Percentiles rank a stretch among this genome's conserved stretches.
Evolutionary conservation across 169 alveolate genomes (phyloP).

Genomic region (Cryptosporidium ubiquitum): DNA sequence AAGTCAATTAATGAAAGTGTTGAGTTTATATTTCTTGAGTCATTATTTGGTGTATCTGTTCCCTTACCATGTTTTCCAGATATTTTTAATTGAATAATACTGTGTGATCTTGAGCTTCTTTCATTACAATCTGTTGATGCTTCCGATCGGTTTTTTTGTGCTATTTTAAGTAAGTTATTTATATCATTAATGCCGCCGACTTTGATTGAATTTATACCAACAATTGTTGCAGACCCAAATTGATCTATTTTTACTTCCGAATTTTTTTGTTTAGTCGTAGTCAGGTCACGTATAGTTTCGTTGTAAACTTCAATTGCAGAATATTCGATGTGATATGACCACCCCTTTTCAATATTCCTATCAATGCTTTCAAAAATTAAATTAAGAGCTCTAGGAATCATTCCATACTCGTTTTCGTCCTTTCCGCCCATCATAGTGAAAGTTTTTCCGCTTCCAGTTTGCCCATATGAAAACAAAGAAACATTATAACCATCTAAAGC

Average conservation of each 20-base stretch:
- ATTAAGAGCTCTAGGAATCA: conserved; percentile 87
- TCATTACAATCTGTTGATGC: conserved; percentile 86
- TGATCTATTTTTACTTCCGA: conserved; percentile 77
- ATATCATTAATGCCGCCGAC: conserved; percentile 81
- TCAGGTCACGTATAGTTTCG: conserved; percentile 85
- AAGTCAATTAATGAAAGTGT: conserved; percentile 88
- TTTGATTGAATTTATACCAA: conserved; percentile 76
- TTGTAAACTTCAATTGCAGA: conserved; percentile 86
- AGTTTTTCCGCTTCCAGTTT: conserved; percentile 89
- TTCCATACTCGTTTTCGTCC: conserved; percentile 81
- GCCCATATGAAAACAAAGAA: conserved; percentile 87
- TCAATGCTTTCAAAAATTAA: conserved; percentile 78
- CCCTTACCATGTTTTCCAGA: conserved; percentile 75
- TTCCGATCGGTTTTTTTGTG: conserved; percentile 83
- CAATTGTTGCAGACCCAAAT: conserved; percentile 66
- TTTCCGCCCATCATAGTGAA: conserved; percentile 85
- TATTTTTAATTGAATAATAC: conserved; percentile 84
- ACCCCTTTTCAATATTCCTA: conserved; percentile 75
- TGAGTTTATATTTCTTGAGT: conserved; percentile 1
- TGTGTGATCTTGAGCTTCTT: conserved; percentile 87
- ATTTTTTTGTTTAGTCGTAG: conserved; percentile 73
- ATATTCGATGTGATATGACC: conserved; percentile 78
- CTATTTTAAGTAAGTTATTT: conserved; percentile 77
- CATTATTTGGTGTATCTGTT: conserved; percentile 47
- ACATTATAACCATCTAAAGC: conserved; percentile 87